These are phyloP conservation scores for Carnegiea gigantea DNA, from an alignment of 179 eudicot genomes.

Conservation along the genomic window DNA sequence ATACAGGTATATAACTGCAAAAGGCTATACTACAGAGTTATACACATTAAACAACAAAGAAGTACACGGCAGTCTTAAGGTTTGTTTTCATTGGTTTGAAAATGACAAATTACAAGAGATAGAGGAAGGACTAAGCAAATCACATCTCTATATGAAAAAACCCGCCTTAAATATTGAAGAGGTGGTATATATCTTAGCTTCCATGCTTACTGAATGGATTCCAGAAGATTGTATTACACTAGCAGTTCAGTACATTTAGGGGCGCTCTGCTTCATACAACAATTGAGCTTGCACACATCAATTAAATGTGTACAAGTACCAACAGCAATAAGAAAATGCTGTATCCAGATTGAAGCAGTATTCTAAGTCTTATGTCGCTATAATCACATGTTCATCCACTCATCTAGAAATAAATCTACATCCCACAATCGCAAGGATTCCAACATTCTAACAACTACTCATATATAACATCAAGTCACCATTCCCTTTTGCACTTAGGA, in stretches of 20 bases:
- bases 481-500: not conserved
- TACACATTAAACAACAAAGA: not conserved
- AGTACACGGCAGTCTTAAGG: not conserved
- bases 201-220: too few species aligned
- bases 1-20: not conserved
- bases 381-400: not conserved
- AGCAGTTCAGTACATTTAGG: not conserved
- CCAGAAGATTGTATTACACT: too few species aligned
- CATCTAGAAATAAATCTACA: not conserved
- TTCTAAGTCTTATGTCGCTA: not conserved
- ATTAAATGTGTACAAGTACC: not conserved
- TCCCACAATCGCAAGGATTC: not conserved
- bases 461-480: not conserved
- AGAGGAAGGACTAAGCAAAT: not conserved
- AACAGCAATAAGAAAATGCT: not conserved
- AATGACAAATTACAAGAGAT: not conserved
- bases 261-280: not conserved
- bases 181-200: too few species aligned
- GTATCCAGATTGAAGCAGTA: not conserved
- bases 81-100: not conserved
- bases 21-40: not conserved
- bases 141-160: too few species aligned
- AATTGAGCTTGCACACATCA: not conserved
- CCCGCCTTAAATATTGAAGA: too few species aligned
- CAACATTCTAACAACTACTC: not conserved